phyloP scores from a whole-genome alignment of 129 eudicot genomes.

The Arctium lappa region DNA sequence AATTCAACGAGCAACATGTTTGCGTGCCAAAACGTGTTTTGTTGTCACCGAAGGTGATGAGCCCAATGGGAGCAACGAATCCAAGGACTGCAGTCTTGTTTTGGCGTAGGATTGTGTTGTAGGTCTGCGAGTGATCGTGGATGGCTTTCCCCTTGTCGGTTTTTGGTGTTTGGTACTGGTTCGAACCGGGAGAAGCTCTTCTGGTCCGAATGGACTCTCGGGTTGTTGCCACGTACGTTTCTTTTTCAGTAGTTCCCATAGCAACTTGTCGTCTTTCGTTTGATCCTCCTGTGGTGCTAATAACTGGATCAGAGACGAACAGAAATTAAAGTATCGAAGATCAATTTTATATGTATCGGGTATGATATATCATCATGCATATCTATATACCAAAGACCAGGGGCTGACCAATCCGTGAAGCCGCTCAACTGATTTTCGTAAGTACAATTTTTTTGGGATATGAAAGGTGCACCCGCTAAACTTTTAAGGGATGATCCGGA shows the following conservation, averaged over 20 bases:
- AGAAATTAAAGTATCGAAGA: neutral
- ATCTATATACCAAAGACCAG: neutral
- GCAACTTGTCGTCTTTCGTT: conserved; percentile 49
- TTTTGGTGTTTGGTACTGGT: conserved; percentile 27
- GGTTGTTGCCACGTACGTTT: conserved; percentile 43
- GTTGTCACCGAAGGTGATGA: conserved; percentile 58
- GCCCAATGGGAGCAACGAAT: conserved; percentile 45
- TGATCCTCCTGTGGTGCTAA: conserved; percentile 40
- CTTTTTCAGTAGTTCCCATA: conserved; percentile 61
- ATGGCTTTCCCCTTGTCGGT: conserved; percentile 27
- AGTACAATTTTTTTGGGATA: neutral
- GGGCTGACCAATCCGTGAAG: neutral
- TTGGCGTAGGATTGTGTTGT: conserved; percentile 17
- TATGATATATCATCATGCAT: neutral
- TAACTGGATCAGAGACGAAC: conserved; percentile 24
- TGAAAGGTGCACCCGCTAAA: neutral
- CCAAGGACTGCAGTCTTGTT: conserved; percentile 20
- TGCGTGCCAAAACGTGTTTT: conserved; percentile 17
- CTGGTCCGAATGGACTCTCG: conserved; percentile 52
- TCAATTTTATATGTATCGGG: neutral
- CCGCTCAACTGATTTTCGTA: neutral
- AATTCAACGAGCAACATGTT: conserved; percentile 31
- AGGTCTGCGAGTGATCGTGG: conserved; percentile 20
- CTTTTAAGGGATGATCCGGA: neutral
- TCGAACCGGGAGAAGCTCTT: conserved; percentile 40